Conservation (phyloP, 306 rosid species). For the Hippophae tibetana region DNA sequence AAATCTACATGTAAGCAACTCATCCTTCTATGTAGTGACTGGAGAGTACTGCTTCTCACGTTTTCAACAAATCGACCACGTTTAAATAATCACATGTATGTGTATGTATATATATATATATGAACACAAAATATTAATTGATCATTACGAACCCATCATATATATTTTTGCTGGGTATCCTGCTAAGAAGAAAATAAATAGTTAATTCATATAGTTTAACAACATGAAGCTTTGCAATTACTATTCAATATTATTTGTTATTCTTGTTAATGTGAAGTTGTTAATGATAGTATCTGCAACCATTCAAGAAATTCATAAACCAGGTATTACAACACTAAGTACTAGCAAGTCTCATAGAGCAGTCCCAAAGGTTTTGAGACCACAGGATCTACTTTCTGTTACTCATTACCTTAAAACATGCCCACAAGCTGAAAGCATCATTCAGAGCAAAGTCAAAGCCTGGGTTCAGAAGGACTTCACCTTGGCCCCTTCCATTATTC, state of each 20-base stretch:
- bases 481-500: constrained; percentile 61
- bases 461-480: constrained; percentile 61
- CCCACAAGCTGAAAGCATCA: constrained; percentile 60
- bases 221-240: constrained; percentile 29
- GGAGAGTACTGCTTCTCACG: too few species aligned
- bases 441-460: constrained; percentile 43
- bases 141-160: too few species aligned
- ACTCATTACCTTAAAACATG: constrained; percentile 42
- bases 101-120: too few species aligned
- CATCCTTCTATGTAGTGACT: too few species aligned
- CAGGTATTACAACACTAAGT: too few species aligned
- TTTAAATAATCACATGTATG: too few species aligned
- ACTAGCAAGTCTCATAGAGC: neutral
- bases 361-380: constrained; percentile 14
- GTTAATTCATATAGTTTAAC: neutral
- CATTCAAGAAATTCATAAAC: neutral
- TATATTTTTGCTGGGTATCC: too few species aligned
- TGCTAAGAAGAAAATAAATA: neutral
- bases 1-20: too few species aligned
- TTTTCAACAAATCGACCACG: too few species aligned
- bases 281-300: constrained; percentile 2
- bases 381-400: constrained; percentile 27
- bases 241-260: constrained; percentile 12
- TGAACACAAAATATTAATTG: too few species aligned
- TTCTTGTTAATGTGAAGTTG: constrained; percentile 26